These are phyloP conservation scores for Coniophora puteana DNA, from an alignment of 1,284 basidiomycete genomes.

Conservation along the genomic window DNA sequence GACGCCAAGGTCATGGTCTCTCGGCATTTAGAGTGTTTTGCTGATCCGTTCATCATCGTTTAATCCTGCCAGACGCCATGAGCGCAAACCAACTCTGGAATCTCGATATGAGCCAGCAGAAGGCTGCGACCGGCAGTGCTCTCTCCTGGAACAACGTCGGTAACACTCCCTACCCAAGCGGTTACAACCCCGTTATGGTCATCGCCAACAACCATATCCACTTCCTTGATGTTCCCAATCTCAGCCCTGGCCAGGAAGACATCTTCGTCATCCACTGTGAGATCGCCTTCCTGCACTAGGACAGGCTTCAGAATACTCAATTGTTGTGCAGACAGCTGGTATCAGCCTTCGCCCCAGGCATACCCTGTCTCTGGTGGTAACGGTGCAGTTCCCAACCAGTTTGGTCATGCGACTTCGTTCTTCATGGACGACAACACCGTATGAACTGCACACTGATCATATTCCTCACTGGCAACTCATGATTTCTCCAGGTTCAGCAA, in stretches of 20 bases:
- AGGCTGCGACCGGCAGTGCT: conserved; percentile 50
- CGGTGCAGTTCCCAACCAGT: conserved; percentile 70
- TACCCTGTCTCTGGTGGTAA: conserved; percentile 48
- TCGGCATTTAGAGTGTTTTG: conserved; percentile 2
- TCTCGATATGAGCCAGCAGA: conserved; percentile 64
- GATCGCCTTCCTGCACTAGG: conserved; percentile 19
- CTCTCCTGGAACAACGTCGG: conserved; percentile 62
- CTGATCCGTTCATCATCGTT: too few relatives aligned
- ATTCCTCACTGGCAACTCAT: conserved; percentile 4
- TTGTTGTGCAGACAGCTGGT: conserved; percentile 57
- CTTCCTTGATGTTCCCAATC: conserved; percentile 72
- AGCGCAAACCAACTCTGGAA: conserved; percentile 58
- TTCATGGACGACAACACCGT: conserved; percentile 55
- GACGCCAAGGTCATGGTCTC: conserved; percentile 3
- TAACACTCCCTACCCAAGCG: conserved; percentile 47
- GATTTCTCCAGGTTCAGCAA: conserved; percentile 55
- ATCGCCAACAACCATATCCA: conserved; percentile 78
- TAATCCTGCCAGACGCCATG: conserved; percentile 58
- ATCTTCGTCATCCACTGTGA: conserved; percentile 89
- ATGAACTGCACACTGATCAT: conserved; percentile 17
- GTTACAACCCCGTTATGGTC: conserved; percentile 71
- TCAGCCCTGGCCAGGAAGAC: conserved; percentile 61
- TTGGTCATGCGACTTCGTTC: conserved; percentile 76
- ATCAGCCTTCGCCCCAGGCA: conserved; percentile 72
- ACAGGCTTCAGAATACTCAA: conserved; percentile 1